phyloP scores from a whole-genome alignment of 179 eudicot species.

The Carnegiea gigantea region DNA sequence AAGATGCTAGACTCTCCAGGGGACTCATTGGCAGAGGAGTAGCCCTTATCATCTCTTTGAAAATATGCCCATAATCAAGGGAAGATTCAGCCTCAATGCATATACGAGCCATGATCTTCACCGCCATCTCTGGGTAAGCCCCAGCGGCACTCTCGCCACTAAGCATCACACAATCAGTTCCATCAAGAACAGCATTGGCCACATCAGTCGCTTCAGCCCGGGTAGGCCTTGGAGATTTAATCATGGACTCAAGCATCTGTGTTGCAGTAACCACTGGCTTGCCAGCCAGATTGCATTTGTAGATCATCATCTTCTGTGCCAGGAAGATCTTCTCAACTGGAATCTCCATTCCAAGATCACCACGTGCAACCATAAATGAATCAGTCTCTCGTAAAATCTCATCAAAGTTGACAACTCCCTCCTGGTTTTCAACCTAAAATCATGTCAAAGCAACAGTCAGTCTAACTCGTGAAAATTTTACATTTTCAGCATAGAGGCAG shows the following conservation, averaged over 20 bases:
- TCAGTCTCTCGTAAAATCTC: constrained; percentile 49
- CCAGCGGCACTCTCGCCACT: constrained; percentile 58
- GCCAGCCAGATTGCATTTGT: constrained; percentile 49
- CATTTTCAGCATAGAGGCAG: neutral
- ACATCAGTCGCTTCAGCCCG: constrained; percentile 54
- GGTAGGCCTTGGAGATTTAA: constrained; percentile 49
- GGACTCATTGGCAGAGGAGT: constrained; percentile 60
- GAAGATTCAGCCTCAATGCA: constrained; percentile 50
- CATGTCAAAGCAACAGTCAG: neutral
- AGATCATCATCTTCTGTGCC: constrained; percentile 53
- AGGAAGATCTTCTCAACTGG: constrained; percentile 52
- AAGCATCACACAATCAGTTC: constrained; percentile 52
- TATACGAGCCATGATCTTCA: constrained; percentile 47
- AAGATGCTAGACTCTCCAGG: constrained; percentile 49
- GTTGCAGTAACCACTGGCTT: constrained; percentile 55
- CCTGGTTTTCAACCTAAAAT: constrained; percentile 47
- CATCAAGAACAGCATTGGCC: constrained; percentile 51
- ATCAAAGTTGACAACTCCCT: constrained; percentile 48
- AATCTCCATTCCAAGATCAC: constrained; percentile 57
- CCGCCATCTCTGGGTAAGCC: constrained; percentile 51
- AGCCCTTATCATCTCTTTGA: constrained; percentile 43
- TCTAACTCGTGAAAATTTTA: no score
- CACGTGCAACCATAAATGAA: constrained; percentile 52
- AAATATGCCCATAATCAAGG: constrained; percentile 40
- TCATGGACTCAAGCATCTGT: constrained; percentile 54